Conservation (phyloP, 257 asterid species). For the Capsicum pubescens region DNA sequence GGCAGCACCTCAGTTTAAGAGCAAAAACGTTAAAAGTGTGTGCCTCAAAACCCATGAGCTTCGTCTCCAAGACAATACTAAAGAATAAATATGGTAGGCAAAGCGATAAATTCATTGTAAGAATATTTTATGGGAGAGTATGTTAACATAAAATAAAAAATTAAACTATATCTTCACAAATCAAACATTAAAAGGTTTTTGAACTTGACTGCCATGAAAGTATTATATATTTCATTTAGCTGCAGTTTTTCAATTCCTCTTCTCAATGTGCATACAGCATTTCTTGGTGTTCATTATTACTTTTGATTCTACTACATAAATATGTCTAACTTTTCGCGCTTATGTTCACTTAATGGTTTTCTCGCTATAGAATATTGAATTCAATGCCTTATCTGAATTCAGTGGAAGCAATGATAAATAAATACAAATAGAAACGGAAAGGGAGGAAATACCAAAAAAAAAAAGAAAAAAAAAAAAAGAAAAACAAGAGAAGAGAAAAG, state of each 20-base stretch:
- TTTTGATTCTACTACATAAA: background rate
- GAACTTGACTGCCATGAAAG: background rate
- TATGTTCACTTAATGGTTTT: background rate
- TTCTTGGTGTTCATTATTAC: background rate
- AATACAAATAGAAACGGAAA: too few relatives aligned
- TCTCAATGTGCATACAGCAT: background rate
- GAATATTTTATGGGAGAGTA: too few relatives aligned
- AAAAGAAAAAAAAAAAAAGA: too few relatives aligned
- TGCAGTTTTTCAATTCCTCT: background rate
- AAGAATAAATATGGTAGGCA: too few relatives aligned
- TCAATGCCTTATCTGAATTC: background rate
- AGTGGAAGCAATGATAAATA: background rate
- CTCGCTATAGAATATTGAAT: background rate
- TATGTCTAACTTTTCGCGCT: background rate
- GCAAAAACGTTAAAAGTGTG: too few relatives aligned
- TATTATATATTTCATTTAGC: background rate
- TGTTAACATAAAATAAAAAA: too few relatives aligned
- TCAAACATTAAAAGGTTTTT: background rate
- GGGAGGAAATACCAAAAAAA: background rate
- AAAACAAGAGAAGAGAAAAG: background rate
- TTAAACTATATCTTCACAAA: background rate
- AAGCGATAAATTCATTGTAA: too few relatives aligned
- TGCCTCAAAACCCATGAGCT: too few relatives aligned
- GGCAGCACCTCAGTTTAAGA: background rate
- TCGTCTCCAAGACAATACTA: too few relatives aligned